phyloP scores from a whole-genome alignment of 805 yeast genomes.

The Schwanniomyces yamadae region DNA sequence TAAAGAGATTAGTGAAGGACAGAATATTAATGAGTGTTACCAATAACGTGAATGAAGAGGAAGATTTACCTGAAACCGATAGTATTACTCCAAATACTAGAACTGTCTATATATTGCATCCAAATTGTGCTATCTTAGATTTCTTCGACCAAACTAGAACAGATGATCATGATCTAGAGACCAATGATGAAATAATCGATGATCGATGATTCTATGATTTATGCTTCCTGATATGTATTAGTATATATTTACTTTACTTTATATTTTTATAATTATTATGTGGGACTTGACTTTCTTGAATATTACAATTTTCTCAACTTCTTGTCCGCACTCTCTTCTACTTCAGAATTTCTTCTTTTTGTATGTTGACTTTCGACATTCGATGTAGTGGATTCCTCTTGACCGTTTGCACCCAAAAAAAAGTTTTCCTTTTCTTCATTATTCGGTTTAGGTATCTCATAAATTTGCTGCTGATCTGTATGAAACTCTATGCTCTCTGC shows the following conservation, averaged over 20 bases:
- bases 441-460: constrained; percentile 3
- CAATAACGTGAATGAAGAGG: constrained; percentile 32
- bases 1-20: constrained; percentile 81
- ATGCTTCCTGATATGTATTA: too few relatives aligned
- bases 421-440: constrained; percentile 6
- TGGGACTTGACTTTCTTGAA: too few relatives aligned
- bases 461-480: constrained; percentile 2
- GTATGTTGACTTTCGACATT: not conserved
- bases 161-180: constrained; percentile 12
- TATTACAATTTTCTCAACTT: not conserved
- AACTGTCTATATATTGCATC: constrained; percentile 56
- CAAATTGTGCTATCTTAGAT: constrained; percentile 79
- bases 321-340: not conserved
- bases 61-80: constrained; percentile 16
- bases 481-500: constrained; percentile 2
- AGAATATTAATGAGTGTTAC: constrained; percentile 66
- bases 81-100: constrained; percentile 20
- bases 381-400: not conserved
- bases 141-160: constrained; percentile 45
- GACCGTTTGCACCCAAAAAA: constrained; percentile 2
- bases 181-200: not conserved
- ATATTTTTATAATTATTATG: too few relatives aligned
- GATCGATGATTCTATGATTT: too few relatives aligned
- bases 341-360: constrained; percentile 1
- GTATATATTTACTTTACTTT: not conserved